These are phyloP conservation scores for Chaetomiaceae sp. DNA, from an alignment of 2,329 filamentous ascomycete genomes.

Conservation along the genomic window DNA sequence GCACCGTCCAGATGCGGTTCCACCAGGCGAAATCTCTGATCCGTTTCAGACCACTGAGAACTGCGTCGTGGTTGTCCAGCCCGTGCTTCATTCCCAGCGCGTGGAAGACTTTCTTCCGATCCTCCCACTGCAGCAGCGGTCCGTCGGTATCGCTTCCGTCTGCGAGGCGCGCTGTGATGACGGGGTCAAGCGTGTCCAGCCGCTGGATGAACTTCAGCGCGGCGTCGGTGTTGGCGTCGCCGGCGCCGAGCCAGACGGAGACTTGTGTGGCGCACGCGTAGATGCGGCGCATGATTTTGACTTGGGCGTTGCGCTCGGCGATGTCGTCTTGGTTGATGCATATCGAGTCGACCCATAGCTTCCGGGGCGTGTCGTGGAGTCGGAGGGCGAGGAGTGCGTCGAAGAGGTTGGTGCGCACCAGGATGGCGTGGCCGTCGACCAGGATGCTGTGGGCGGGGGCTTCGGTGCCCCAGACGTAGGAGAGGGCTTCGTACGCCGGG, in stretches of 20 bases:
- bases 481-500: too few relatives aligned
- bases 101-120: neutral
- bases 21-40: neutral
- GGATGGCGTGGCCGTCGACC: too few relatives aligned
- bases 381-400: too few relatives aligned
- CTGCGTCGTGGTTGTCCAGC: neutral
- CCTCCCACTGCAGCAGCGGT: too few relatives aligned
- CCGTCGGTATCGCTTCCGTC: too few relatives aligned
- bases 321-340: conserved; percentile 3
- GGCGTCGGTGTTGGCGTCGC: neutral
- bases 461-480: too few relatives aligned
- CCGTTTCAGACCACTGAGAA: neutral
- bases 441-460: too few relatives aligned
- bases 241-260: neutral
- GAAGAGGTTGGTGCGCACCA: too few relatives aligned
- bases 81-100: neutral
- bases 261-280: neutral
- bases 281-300: neutral
- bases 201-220: neutral
- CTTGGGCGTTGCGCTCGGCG: neutral
- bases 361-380: too few relatives aligned
- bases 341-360: neutral
- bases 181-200: too few relatives aligned
- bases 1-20: neutral
- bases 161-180: too few relatives aligned